phyloP scores from a whole-genome alignment of 208 protist species.

The Wallacemonas rigidus region DNA sequence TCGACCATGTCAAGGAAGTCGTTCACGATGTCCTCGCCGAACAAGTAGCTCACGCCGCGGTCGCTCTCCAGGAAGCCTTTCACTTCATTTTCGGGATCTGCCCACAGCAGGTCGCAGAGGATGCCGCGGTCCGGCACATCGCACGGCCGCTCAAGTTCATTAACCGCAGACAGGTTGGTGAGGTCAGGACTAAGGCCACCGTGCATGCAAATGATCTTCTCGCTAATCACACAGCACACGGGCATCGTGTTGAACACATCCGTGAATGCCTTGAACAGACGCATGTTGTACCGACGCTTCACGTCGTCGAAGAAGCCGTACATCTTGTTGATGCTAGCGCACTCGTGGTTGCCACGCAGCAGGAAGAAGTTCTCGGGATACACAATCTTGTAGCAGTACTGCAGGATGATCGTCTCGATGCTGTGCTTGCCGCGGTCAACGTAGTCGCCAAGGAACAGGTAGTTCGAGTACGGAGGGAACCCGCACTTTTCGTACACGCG shows the following conservation, averaged over 20 bases:
- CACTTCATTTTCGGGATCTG: conserved; percentile 95
- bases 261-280: conserved; percentile 99
- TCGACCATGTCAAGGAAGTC: conserved; percentile 99
- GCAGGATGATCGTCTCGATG: conserved; percentile 92
- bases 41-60: conserved; percentile 98
- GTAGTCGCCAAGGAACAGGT: conserved; percentile 99
- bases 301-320: conserved; percentile 99
- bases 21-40: conserved; percentile 97
- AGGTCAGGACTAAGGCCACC: conserved; percentile 98
- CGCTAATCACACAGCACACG: conserved; percentile 98
- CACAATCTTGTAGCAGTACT: conserved; percentile 96
- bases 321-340: conserved; percentile 97
- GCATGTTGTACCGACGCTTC: conserved; percentile 92
- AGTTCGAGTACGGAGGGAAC: conserved; percentile 99
- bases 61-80: conserved; percentile 97
- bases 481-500: conserved; percentile 99
- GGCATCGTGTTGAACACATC: conserved; percentile 99
- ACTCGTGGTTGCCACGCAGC: conserved; percentile 99
- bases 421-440: conserved; percentile 98
- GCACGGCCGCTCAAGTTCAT: conserved; percentile 95
- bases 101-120: conserved; percentile 99
- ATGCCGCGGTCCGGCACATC: conserved; percentile 99
- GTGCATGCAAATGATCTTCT: conserved; percentile 99
- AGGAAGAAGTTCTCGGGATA: conserved; percentile 99
- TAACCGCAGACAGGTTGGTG: conserved; percentile 92